A percentile compares a stretch with the other conserved stretches of the same genome.
Evolutionary conservation across 2,329 filamentous ascomycete genomes (phyloP).

Genomic region (Penicillium fuscoglaucum): DNA sequence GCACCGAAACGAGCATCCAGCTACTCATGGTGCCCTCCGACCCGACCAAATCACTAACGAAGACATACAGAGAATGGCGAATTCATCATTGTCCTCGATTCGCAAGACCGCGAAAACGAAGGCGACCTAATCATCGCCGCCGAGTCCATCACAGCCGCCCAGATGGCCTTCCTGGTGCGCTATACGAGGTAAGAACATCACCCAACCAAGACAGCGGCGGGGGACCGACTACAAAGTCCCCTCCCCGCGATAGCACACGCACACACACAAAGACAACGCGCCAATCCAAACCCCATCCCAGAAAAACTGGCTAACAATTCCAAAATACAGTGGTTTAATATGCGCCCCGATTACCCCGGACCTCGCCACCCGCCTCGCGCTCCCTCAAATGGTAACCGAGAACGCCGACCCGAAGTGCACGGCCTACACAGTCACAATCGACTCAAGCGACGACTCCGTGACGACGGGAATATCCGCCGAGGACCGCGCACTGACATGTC

Average conservation of each 20-base stretch:
- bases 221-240: not conserved
- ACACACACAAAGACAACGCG: not conserved
- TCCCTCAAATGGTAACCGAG: conserved; percentile 89
- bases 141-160: conserved; percentile 75
- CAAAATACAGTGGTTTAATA: conserved; percentile 67
- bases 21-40: not conserved
- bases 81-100: conserved; percentile 95
- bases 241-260: not conserved
- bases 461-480: conserved; percentile 89
- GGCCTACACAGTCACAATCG: conserved; percentile 89
- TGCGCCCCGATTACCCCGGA: conserved; percentile 77
- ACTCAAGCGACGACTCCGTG: conserved; percentile 69
- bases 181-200: conserved; percentile 61
- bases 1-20: not conserved
- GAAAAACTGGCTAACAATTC: not conserved
- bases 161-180: conserved; percentile 95
- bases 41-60: conserved; percentile 16
- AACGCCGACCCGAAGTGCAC: conserved; percentile 80
- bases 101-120: conserved; percentile 91
- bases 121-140: conserved; percentile 96
- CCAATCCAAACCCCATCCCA: not conserved
- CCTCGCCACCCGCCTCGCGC: conserved; percentile 68
- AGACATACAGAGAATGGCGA: conserved; percentile 66
- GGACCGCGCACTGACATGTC: conserved; percentile 80
- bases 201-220: not conserved